Conservation (phyloP, 2,329 filamentous ascomycete species). For the Colletotrichum orbiculare region DNA sequence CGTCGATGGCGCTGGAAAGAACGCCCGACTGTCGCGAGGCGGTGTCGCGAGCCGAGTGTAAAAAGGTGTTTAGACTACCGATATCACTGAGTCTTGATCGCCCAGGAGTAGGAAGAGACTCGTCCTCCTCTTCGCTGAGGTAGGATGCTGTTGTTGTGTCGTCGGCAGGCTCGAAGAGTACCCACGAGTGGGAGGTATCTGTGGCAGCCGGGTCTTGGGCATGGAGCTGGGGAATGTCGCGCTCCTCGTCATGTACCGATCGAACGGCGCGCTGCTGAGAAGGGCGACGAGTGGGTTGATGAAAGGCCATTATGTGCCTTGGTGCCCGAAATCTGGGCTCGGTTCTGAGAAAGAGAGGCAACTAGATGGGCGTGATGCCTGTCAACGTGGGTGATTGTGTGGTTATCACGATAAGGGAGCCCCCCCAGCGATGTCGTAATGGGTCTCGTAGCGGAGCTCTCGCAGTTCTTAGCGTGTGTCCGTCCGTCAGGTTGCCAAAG, state of each 20-base stretch:
- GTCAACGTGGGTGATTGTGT: conserved; percentile 15
- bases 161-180: conserved; percentile 85
- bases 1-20: conserved; percentile 49
- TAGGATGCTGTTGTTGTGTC: conserved; percentile 71
- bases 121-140: conserved; percentile 74
- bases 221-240: conserved; percentile 43
- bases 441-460: conserved; percentile 24
- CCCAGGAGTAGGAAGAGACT: conserved; percentile 73
- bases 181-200: conserved; percentile 88
- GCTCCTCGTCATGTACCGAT: conserved; percentile 53
- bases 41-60: conserved; percentile 66
- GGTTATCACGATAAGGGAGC: conserved; percentile 24
- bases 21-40: conserved; percentile 54
- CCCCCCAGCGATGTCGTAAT: conserved; percentile 30
- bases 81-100: conserved; percentile 83
- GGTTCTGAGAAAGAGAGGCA: conserved; percentile 18
- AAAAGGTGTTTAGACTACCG: conserved; percentile 78
- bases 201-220: conserved; percentile 34
- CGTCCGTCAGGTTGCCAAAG: conserved; percentile 13
- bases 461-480: conserved; percentile 15
- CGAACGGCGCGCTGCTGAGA: conserved; percentile 59
- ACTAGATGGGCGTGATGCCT: conserved; percentile 13
- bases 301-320: conserved; percentile 63
- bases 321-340: conserved; percentile 8
- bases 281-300: conserved; percentile 66